These are phyloP conservation scores for Neurospora hispaniola DNA, from an alignment of 495 filamentous ascomycete genomes.

Conservation along the genomic window DNA sequence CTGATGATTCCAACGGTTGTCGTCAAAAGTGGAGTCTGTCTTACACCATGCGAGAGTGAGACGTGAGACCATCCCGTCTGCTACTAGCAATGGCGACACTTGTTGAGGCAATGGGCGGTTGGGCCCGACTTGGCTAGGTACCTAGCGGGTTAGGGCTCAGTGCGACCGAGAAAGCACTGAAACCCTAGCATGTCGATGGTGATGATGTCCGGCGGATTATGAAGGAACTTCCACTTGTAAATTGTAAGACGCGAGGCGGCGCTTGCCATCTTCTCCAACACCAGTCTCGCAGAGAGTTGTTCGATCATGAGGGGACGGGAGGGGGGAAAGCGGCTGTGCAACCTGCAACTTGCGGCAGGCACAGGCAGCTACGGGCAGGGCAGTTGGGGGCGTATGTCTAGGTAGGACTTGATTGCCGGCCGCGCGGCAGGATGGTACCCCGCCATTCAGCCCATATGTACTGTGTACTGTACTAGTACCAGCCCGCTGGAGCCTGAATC, in stretches of 20 bases:
- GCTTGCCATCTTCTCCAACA: not conserved
- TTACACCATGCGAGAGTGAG: not conserved
- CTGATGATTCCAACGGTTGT: not conserved
- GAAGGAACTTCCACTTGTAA: no score
- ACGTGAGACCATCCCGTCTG: not conserved
- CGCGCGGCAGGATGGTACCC: not conserved
- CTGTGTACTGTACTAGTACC: not conserved
- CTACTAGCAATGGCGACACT: not conserved
- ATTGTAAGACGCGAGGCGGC: not conserved
- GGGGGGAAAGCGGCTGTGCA: not conserved
- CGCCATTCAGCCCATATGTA: not conserved
- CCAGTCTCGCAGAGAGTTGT: not conserved
- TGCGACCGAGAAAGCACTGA: not conserved
- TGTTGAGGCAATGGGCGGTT: not conserved
- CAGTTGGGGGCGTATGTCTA: not conserved
- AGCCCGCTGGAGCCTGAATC: not conserved
- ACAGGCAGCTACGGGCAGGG: not conserved
- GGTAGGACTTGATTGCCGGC: not conserved
- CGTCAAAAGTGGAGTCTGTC: not conserved
- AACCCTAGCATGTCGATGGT: not conserved
- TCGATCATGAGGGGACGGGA: not conserved
- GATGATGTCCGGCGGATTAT: not conserved
- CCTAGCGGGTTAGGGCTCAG: not conserved
- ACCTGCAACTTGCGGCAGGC: not conserved
- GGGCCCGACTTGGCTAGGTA: not conserved